phyloP scores from a whole-genome alignment of 1,284 basidiomycete species.

The Waitea zeae region DNA sequence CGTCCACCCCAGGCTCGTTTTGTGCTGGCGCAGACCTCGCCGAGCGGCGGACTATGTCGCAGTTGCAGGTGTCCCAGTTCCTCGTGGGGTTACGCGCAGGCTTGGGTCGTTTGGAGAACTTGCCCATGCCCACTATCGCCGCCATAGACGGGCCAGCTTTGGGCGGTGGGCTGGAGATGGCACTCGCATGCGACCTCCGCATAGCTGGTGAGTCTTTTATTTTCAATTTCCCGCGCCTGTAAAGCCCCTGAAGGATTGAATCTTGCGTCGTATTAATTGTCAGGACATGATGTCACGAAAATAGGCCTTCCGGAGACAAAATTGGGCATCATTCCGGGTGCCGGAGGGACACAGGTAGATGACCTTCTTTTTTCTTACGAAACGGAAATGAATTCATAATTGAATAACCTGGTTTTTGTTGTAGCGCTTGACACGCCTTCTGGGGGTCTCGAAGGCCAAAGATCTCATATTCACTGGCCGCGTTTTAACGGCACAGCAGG shows the following conservation, averaged over 20 bases:
- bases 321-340: conserved; percentile 88
- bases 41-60: conserved; percentile 72
- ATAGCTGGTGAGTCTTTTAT: conserved; percentile 80
- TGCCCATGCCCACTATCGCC: conserved; percentile 81
- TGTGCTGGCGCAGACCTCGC: conserved; percentile 87
- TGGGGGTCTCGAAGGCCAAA: conserved; percentile 76
- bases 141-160: conserved; percentile 89
- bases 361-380: neutral
- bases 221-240: too few species aligned
- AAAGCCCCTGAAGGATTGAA: too few species aligned
- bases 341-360: conserved; percentile 68
- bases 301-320: conserved; percentile 75
- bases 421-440: conserved; percentile 52
- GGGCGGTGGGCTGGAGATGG: conserved; percentile 80
- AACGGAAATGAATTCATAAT: too few species aligned
- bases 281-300: conserved; percentile 45
- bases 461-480: conserved; percentile 75
- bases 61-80: conserved; percentile 61
- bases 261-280: too few species aligned
- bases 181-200: conserved; percentile 77
- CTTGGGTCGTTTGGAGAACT: conserved; percentile 56
- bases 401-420: neutral
- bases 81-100: conserved; percentile 61
- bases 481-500: conserved; percentile 47
- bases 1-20: conserved; percentile 60